Evolutionary conservation across 306 rosid genomes (phyloP).

Genomic region (Oxytropis ochrocephala): DNA sequence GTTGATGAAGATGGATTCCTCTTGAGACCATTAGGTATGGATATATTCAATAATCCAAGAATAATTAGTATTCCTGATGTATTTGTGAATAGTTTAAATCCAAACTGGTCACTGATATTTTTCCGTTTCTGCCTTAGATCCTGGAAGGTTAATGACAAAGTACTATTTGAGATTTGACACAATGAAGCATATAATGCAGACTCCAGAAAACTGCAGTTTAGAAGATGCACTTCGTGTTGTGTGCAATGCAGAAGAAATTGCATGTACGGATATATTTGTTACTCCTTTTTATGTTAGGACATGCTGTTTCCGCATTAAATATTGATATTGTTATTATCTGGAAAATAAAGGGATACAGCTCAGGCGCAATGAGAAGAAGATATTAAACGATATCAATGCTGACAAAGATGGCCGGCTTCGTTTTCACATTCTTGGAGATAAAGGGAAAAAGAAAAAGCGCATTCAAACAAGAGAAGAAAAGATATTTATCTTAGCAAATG

Average conservation of each 20-base stretch:
- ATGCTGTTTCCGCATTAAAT: slow-evolving; percentile 14
- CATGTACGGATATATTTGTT: slow-evolving; percentile 52
- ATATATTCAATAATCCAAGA: slow-evolving; percentile 3
- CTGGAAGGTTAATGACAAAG: slow-evolving; percentile 93
- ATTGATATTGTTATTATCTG: slow-evolving; percentile 21
- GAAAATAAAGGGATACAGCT: slow-evolving; percentile 86
- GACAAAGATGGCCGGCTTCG: slow-evolving; percentile 92
- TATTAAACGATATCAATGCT: slow-evolving; percentile 72
- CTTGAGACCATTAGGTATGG: slow-evolving; percentile 81
- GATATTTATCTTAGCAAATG: slow-evolving; percentile 77
- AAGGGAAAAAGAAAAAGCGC: slow-evolving; percentile 81
- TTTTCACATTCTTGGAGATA: slow-evolving; percentile 69
- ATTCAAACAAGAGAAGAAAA: slow-evolving; percentile 94
- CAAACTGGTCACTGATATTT: slow-evolving; percentile 16
- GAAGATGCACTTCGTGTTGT: slow-evolving; percentile 78
- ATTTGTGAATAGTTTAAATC: slow-evolving; percentile 11
- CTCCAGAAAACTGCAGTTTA: slow-evolving; percentile 64
- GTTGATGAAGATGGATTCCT: slow-evolving; percentile 94
- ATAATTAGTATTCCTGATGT: background rate
- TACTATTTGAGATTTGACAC: slow-evolving; percentile 90
- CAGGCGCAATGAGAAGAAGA: slow-evolving; percentile 90
- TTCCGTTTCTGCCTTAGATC: slow-evolving; percentile 46
- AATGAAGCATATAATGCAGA: slow-evolving; percentile 86
- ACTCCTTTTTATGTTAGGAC: background rate
- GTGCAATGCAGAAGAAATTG: slow-evolving; percentile 80